A percentile compares a stretch with the other conserved stretches of the same genome.
phyloP scores from a whole-genome alignment of 2,329 filamentous ascomycete genomes.

The Penicillium psychrosexuale region DNA sequence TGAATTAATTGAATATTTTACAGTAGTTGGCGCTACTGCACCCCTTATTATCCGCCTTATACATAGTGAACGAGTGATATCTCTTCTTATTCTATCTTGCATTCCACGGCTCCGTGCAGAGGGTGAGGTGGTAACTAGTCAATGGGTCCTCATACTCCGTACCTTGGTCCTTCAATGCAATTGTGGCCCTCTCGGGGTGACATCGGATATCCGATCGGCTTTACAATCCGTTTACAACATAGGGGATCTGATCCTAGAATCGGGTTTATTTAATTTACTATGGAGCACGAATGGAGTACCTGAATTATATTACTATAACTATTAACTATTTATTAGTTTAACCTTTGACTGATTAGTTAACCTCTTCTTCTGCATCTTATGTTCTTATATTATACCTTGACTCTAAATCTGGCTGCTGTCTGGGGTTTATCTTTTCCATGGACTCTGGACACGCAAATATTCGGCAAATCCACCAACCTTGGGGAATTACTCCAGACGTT shows the following conservation, averaged over 20 bases:
- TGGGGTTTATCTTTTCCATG: neutral
- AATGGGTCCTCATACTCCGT: no score
- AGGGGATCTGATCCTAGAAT: neutral
- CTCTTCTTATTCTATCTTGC: no score
- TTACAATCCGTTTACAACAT: neutral
- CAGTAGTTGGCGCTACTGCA: neutral
- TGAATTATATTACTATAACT: neutral
- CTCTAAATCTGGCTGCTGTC: neutral
- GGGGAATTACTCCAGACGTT: neutral
- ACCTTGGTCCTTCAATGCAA: no score
- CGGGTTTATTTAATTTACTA: neutral
- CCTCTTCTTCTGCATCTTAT: no score
- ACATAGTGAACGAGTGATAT: neutral
- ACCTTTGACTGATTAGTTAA: neutral
- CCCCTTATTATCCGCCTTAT: neutral
- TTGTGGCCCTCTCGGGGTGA: no score
- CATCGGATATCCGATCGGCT: neutral
- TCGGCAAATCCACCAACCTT: neutral
- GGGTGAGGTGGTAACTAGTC: no score
- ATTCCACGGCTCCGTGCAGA: no score
- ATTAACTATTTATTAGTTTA: neutral
- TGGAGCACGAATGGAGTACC: neutral
- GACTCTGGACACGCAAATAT: neutral
- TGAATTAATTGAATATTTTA: neutral
- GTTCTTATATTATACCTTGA: no score